These are phyloP conservation scores for Warburgia ugandensis DNA, from an alignment of 164 flowering plant species.

Conservation along the genomic window DNA sequence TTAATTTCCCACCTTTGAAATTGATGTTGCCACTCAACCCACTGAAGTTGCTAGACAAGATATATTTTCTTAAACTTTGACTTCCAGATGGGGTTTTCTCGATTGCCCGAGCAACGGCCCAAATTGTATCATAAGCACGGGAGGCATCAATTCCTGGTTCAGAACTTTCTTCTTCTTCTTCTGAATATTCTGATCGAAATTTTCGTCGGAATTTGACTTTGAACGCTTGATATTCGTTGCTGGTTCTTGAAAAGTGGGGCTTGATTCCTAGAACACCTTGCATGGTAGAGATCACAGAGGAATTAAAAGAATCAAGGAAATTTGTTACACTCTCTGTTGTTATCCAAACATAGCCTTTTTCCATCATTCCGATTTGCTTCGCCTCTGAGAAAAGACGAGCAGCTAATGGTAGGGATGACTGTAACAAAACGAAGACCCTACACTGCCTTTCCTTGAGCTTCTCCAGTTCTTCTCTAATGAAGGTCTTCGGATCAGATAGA, in stretches of 20 bases:
- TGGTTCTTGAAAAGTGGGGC: not conserved
- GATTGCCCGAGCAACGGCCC: slow-evolving; percentile 8
- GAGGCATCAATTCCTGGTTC: slow-evolving; percentile 17
- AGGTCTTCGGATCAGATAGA: not conserved
- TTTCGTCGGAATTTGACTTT: slow-evolving; percentile 1
- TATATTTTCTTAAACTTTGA: not conserved
- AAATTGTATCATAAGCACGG: slow-evolving; percentile 20
- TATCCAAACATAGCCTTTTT: slow-evolving; percentile 36
- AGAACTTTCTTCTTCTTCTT: slow-evolving; percentile 11
- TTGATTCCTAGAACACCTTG: slow-evolving; percentile 21
- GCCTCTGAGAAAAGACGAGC: slow-evolving; percentile 3
- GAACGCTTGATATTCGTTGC: slow-evolving; percentile 2
- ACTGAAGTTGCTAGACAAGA: slow-evolving; percentile 10
- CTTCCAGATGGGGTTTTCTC: not conserved
- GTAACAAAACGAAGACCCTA: slow-evolving; percentile 9
- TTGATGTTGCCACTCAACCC: slow-evolving; percentile 23
- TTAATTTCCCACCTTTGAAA: slow-evolving; percentile 9
- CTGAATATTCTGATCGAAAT: slow-evolving; percentile 12
- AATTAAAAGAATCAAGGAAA: slow-evolving; percentile 13
- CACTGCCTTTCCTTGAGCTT: slow-evolving; percentile 1
- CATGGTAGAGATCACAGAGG: slow-evolving; percentile 14
- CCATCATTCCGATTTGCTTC: slow-evolving; percentile 15
- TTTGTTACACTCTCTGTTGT: slow-evolving; percentile 19
- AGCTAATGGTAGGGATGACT: not conserved
- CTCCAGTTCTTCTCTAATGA: not conserved